These are phyloP conservation scores for Triticum dicoccoides DNA, from an alignment of 176 grass and related monocot genomes.

Conservation along the genomic window DNA sequence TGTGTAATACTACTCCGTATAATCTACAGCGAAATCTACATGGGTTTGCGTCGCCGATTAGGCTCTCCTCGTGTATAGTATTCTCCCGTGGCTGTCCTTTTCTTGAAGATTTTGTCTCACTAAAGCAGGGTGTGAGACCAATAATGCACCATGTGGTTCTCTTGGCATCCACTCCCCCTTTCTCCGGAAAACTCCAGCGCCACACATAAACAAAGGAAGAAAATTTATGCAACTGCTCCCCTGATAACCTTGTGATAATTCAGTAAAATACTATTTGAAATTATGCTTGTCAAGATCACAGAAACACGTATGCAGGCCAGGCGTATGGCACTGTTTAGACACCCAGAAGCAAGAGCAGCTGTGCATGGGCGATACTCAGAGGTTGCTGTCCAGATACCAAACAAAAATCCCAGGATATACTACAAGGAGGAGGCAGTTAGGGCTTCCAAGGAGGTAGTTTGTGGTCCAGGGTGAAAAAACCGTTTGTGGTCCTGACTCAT, in stretches of 20 bases:
- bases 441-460: slow-evolving; percentile 45
- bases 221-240: background rate
- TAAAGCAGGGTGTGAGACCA: slow-evolving; percentile 22
- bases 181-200: background rate
- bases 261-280: background rate
- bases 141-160: slow-evolving; percentile 33
- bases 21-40: background rate
- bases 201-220: background rate
- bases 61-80: slow-evolving; percentile 1
- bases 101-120: slow-evolving; percentile 33
- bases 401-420: background rate
- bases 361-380: background rate
- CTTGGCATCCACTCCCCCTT: background rate
- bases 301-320: background rate
- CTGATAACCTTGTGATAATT: background rate
- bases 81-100: slow-evolving; percentile 32
- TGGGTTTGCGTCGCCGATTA: slow-evolving; percentile 18
- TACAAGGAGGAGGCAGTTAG: slow-evolving; percentile 17
- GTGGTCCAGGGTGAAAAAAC: slow-evolving; percentile 46
- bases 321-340: background rate
- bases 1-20: background rate
- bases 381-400: background rate
- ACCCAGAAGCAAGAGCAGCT: background rate
- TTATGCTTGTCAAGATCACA: background rate
- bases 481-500: slow-evolving; percentile 48